A percentile compares a stretch with the other conserved stretches of the same genome.
Conservation (phyloP, 148 eudicot species). For the Talinum fruticosum region DNA sequence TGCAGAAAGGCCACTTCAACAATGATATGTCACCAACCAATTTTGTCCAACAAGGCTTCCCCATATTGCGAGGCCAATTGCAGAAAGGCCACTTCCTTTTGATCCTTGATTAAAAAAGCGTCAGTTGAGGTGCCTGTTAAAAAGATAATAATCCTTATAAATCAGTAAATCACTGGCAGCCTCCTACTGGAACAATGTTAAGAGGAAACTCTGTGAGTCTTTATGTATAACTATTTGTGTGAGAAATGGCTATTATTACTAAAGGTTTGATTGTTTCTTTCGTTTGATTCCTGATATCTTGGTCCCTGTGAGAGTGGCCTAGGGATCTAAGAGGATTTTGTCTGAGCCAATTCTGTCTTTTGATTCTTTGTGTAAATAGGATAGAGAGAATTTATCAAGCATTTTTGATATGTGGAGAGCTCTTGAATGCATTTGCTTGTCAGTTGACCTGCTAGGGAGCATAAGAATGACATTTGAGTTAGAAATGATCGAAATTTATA, state of each 20-base stretch:
- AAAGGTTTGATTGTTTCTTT: neutral
- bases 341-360: neutral
- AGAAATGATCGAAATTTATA: neutral
- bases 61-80: neutral
- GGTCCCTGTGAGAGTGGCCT: neutral
- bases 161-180: neutral
- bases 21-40: neutral
- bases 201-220: neutral
- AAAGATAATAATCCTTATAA: neutral
- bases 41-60: neutral
- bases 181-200: neutral
- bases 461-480: neutral
- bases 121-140: neutral
- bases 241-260: neutral
- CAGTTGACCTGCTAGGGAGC: constrained; percentile 1
- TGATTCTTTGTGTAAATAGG: neutral
- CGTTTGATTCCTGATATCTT: neutral
- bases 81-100: neutral
- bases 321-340: neutral
- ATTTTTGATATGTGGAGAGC: neutral
- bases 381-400: neutral
- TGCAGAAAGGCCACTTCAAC: too few relatives aligned
- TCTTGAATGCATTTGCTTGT: constrained; percentile 4
- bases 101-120: neutral
- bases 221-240: neutral